Evolutionary conservation across 306 rosid species (phyloP), one percentile per base, ranked within the genome.

Genomic region (Trifolium fragiferum): DNA sequence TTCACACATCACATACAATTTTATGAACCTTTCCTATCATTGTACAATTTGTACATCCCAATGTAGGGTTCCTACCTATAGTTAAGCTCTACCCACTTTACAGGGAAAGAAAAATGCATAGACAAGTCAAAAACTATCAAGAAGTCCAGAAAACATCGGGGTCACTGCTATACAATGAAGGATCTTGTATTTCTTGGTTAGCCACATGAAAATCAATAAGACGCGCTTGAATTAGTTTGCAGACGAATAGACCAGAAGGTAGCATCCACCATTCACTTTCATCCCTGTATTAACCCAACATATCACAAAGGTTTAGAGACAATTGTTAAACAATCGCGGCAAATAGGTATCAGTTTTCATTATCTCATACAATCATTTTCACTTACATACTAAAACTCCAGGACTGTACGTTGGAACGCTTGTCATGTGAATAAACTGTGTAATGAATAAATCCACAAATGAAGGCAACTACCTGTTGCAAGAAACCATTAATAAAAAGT

Each of bases 251-350:
- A 54, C 96, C 92, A 54, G 84, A 81, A 68, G 99, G 97, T 83
- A 92, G 97, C 85, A 94, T 83, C 99, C 99, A 94, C 97, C 99
- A 94, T 78, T 90, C 99, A 78, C 95, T 94, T 83, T 86, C 99
- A 83, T 94, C 97, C 97, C 99, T 93, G 91, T 82, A 72, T 73
- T 81, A 27, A 37, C 6, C 12, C 49, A 63, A 12, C 75, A 78
- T 41, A 58, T 4, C 57, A 76, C 58, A 66, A 25, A 25, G 41
- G 30, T 37, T 41, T 18, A 43, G 14, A 66, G 27, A 76, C 33
- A 49, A 44, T 73, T 68, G 69, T 61, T 63, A 70, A 78, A 37
- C 14, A 64, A 44, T 60, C 76, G 43, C 69, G 1, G 11, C 3
- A 65, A 49, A 64, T 40, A 73, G 23, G 46, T 58, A 67, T 61